A percentile compares a stretch with the other conserved stretches of the same genome.
Conservation (phyloP, 106 monocot genomes). For the Alisma plantagoaquatica region DNA sequence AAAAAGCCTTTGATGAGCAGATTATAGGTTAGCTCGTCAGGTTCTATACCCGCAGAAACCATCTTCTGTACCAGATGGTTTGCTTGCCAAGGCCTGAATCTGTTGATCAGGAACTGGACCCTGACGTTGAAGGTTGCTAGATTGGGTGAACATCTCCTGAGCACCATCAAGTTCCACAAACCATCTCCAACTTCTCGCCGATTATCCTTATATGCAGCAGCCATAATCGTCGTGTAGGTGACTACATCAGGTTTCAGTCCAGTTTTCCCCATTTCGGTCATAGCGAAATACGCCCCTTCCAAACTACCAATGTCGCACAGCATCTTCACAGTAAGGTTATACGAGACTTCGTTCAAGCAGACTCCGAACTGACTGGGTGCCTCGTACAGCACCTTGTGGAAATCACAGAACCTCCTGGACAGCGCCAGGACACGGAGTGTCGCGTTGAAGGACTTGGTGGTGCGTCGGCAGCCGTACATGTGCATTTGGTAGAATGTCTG, state of each 20-base stretch:
- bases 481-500: conserved; percentile 62
- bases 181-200: conserved; percentile 73
- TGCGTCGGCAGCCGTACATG: conserved; percentile 48
- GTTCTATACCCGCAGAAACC: conserved; percentile 36
- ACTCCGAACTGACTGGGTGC: conserved; percentile 35
- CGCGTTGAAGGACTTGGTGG: conserved; percentile 90
- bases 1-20: conserved; percentile 87
- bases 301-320: conserved; percentile 49
- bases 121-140: conserved; percentile 84
- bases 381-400: conserved; percentile 22
- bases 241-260: conserved; percentile 66
- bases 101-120: conserved; percentile 74
- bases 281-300: conserved; percentile 49
- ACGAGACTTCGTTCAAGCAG: conserved; percentile 67
- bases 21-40: conserved; percentile 86
- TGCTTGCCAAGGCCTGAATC: conserved; percentile 60
- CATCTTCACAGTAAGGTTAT: conserved; percentile 59
- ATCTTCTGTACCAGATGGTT: conserved; percentile 54
- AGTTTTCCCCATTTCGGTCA: conserved; percentile 63
- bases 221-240: conserved; percentile 81
- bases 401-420: conserved; percentile 28
- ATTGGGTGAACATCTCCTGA: conserved; percentile 59
- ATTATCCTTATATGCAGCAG: conserved; percentile 61
- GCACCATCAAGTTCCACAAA: conserved; percentile 91
- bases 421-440: conserved; percentile 52